These are phyloP conservation scores for Vigna mungo DNA, from an alignment of 306 rosid genomes.

Conservation along the genomic window DNA sequence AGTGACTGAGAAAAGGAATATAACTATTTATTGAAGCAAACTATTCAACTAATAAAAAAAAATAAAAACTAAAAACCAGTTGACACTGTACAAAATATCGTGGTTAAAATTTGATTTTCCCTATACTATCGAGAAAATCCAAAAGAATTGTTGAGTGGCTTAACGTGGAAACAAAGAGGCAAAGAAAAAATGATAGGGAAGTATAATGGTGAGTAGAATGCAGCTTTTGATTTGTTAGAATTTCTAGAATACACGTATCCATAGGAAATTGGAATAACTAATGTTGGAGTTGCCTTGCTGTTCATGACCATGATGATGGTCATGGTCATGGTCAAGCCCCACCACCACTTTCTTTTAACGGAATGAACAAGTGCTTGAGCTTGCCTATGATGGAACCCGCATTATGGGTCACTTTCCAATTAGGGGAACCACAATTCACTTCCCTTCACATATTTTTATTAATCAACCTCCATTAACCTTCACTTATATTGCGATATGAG, in stretches of 20 bases:
- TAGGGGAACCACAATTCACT: slow-evolving; percentile 48
- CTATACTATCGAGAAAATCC: too few species aligned
- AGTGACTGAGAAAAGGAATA: too few species aligned
- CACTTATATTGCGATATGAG: slow-evolving; percentile 20
- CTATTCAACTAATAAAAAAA: too few species aligned
- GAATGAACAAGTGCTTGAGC: slow-evolving; percentile 37
- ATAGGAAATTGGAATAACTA: not conserved
- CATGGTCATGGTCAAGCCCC: slow-evolving; percentile 31
- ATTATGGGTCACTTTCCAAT: slow-evolving; percentile 42
- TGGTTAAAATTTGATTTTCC: too few species aligned
- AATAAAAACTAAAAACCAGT: too few species aligned
- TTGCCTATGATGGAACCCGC: slow-evolving; percentile 36
- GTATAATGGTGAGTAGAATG: not conserved
- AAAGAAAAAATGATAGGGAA: not conserved
- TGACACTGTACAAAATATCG: too few species aligned
- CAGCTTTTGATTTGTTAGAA: not conserved
- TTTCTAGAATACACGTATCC: not conserved
- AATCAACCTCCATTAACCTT: slow-evolving; percentile 34
- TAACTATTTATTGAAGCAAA: too few species aligned
- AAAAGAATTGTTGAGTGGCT: not conserved
- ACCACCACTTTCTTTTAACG: slow-evolving; percentile 45
- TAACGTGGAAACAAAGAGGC: not conserved
- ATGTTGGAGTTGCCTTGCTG: not conserved
- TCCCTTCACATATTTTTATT: not conserved
- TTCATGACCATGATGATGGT: not conserved